A percentile compares a stretch with the other conserved stretches of the same genome.
phyloP scores from a whole-genome alignment of 2,329 filamentous ascomycete genomes.

The Thyridium curvatum region DNA sequence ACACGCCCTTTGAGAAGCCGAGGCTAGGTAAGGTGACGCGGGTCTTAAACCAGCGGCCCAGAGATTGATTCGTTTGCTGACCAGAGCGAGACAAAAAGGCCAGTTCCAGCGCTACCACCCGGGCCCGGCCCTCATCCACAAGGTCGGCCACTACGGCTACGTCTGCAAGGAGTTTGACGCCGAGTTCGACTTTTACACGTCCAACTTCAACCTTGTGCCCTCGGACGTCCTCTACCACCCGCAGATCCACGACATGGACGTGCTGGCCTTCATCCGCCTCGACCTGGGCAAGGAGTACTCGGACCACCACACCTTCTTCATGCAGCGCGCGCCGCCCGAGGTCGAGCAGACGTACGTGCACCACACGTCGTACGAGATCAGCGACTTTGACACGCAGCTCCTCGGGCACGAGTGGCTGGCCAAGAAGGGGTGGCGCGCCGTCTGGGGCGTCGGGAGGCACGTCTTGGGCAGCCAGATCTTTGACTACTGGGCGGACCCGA shows the following conservation, averaged over 20 bases:
- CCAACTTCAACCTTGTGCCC: constrained; percentile 19
- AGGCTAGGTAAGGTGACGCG: constrained; percentile 7
- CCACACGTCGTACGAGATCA: constrained; percentile 49
- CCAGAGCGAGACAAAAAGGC: constrained; percentile 8
- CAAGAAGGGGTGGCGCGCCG: constrained; percentile 41
- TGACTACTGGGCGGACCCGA: constrained; percentile 48
- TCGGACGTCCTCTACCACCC: constrained; percentile 9
- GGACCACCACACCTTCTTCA: constrained; percentile 48
- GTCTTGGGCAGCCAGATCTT: constrained; percentile 55
- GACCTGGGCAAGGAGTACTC: constrained; percentile 38
- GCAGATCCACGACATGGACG: neutral
- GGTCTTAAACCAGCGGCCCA: neutral
- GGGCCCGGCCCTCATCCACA: constrained; percentile 14
- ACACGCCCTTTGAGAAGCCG: no score
- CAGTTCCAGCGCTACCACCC: constrained; percentile 23
- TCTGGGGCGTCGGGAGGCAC: constrained; percentile 58
- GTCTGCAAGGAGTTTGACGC: constrained; percentile 17
- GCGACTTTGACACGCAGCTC: constrained; percentile 54
- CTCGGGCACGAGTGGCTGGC: constrained; percentile 53
- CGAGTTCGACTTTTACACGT: constrained; percentile 16
- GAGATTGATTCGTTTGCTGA: neutral
- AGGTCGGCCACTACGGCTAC: constrained; percentile 20
- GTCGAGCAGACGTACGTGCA: constrained; percentile 32
- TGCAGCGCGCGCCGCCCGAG: constrained; percentile 19
- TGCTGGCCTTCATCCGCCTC: constrained; percentile 37